A percentile compares a stretch with the other conserved stretches of the same genome.
Conservation (phyloP, 2,329 filamentous ascomycete species). For the Plenodomus tracheiphilus region DNA sequence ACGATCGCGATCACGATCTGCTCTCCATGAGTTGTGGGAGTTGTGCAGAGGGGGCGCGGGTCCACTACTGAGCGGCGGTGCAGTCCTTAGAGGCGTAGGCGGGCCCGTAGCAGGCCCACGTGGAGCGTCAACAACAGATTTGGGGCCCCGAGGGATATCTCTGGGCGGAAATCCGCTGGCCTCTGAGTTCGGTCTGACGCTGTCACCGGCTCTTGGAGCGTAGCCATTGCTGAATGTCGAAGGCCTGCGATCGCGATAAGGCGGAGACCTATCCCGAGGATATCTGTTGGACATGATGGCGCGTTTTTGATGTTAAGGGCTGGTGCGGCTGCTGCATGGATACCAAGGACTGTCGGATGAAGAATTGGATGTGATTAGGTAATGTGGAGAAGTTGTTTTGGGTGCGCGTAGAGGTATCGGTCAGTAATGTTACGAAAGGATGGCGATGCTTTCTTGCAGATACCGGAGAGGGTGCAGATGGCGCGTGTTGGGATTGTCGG, state of each 20-base stretch:
- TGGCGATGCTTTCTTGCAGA: neutral
- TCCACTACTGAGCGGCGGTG: constrained; percentile 52
- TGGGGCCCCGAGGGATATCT: constrained; percentile 80
- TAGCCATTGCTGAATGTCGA: constrained; percentile 64
- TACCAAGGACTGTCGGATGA: constrained; percentile 5
- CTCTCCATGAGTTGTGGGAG: constrained; percentile 58
- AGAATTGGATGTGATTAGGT: neutral
- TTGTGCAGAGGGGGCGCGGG: constrained; percentile 24
- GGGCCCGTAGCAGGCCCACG: constrained; percentile 42
- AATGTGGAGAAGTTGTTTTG: neutral
- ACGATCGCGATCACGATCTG: constrained; percentile 54
- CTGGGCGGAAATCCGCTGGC: constrained; percentile 31
- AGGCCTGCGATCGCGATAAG: constrained; percentile 68
- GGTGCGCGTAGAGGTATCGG: neutral
- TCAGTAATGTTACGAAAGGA: neutral
- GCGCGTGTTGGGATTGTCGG: neutral
- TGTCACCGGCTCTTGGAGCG: constrained; percentile 51
- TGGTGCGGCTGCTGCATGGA: constrained; percentile 19
- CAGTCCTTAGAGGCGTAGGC: constrained; percentile 58
- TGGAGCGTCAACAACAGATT: constrained; percentile 70
- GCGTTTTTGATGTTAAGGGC: constrained; percentile 3
- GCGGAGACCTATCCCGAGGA: constrained; percentile 50
- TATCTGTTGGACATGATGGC: constrained; percentile 42
- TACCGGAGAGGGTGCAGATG: neutral
- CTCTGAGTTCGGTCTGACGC: constrained; percentile 33